phyloP scores from a whole-genome alignment of 2,329 filamentous ascomycete genomes.

The Blumeria hordei region DNA sequence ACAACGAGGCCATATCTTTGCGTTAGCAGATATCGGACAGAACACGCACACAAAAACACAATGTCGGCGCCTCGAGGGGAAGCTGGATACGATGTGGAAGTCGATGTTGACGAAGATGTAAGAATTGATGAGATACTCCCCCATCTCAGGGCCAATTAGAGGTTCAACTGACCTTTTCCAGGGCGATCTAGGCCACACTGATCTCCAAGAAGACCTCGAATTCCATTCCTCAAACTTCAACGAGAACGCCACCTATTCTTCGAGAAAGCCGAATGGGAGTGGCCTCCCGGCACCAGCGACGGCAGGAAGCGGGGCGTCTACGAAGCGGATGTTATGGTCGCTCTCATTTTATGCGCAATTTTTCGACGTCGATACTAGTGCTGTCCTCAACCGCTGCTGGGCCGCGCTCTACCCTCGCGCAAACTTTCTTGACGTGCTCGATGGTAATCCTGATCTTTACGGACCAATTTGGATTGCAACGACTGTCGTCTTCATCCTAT shows the following conservation, averaged over 20 bases:
- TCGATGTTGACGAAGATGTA: constrained; percentile 92
- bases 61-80: constrained; percentile 19
- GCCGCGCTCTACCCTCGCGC: constrained; percentile 73
- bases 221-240: constrained; percentile 87
- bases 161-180: constrained; percentile 17
- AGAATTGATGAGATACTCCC: constrained; percentile 5
- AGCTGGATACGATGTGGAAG: constrained; percentile 90
- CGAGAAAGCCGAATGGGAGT: constrained; percentile 17
- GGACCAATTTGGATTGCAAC: constrained; percentile 98
- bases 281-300: constrained; percentile 32
- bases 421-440: constrained; percentile 91
- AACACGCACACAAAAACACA: background rate
- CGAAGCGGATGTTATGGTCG: constrained; percentile 80
- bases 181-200: constrained; percentile 94
- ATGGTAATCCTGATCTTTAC: constrained; percentile 91
- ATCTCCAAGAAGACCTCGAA: constrained; percentile 95
- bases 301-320: constrained; percentile 24
- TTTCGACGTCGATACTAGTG: constrained; percentile 91
- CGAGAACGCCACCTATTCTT: constrained; percentile 23
- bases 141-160: too few relatives aligned
- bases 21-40: too few relatives aligned
- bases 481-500: constrained; percentile 85
- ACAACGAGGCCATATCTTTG: too few relatives aligned
- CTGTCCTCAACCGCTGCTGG: constrained; percentile 68
- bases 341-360: constrained; percentile 90